phyloP scores from a whole-genome alignment of 164 flowering plant species.

The Sedum album region DNA sequence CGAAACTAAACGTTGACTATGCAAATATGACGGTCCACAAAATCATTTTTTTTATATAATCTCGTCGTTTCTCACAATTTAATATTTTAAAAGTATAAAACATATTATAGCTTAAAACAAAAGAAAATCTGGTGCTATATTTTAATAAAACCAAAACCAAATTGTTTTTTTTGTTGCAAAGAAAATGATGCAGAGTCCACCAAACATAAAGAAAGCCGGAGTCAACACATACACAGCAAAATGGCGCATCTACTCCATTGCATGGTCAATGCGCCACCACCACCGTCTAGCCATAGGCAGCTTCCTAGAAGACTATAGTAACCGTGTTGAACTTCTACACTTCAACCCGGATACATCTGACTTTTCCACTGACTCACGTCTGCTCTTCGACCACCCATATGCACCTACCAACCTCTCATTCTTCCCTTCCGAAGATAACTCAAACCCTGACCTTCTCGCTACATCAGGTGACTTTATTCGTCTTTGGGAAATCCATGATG shows the following conservation, averaged over 20 bases:
- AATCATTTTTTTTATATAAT: too few relatives aligned
- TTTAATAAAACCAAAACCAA: neutral
- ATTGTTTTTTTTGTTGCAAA: neutral
- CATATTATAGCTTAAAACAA: neutral
- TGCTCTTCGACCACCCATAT: constrained; percentile 33
- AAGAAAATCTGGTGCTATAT: too few relatives aligned
- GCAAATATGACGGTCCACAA: too few relatives aligned
- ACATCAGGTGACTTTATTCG: constrained; percentile 34
- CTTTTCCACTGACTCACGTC: constrained; percentile 22
- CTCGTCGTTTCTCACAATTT: too few relatives aligned
- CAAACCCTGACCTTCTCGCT: constrained; percentile 30
- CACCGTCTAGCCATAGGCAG: constrained; percentile 33
- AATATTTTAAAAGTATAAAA: too few relatives aligned
- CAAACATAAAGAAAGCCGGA: constrained; percentile 4
- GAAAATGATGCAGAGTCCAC: constrained; percentile 7
- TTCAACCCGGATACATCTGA: constrained; percentile 21
- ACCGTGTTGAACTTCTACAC: constrained; percentile 28
- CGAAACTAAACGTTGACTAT: too few relatives aligned
- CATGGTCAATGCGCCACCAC: constrained; percentile 19
- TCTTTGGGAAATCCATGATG: constrained; percentile 30
- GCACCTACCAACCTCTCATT: constrained; percentile 34
- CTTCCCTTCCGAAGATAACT: constrained; percentile 26
- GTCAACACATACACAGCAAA: constrained; percentile 12
- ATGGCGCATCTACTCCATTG: constrained; percentile 12
- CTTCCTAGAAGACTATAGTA: constrained; percentile 29